phyloP scores from a whole-genome alignment of 2,329 filamentous ascomycete genomes.

The Metarhizium anisopliae region DNA sequence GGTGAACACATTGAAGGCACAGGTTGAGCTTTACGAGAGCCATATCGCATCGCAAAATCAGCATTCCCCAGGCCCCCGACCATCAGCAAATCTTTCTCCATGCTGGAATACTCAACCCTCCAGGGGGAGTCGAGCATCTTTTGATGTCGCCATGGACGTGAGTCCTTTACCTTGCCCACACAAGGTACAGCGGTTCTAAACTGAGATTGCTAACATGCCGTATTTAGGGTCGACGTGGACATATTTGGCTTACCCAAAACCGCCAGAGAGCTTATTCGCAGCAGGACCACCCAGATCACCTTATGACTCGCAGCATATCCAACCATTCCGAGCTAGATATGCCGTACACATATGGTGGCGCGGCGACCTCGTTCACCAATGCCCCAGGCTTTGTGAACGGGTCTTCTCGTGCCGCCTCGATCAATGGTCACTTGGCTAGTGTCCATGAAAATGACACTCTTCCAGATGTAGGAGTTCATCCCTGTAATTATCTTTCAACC shows the following conservation, averaged over 20 bases:
- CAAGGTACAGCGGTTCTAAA: neutral
- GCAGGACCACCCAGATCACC: conserved; percentile 21
- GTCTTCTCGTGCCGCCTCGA: conserved; percentile 22
- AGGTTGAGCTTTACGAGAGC: neutral
- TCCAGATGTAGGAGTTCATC: conserved; percentile 27
- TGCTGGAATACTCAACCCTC: neutral
- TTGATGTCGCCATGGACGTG: conserved; percentile 4
- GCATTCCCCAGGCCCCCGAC: neutral
- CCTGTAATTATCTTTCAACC: conserved; percentile 27
- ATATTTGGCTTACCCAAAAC: conserved; percentile 7
- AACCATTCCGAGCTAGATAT: conserved; percentile 29
- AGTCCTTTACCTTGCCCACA: neutral
- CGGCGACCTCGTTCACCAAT: conserved; percentile 19
- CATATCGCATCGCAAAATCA: neutral
- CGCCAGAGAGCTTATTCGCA: conserved; percentile 19
- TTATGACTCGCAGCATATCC: conserved; percentile 37
- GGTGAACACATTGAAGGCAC: neutral
- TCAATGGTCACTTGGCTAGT: conserved; percentile 22
- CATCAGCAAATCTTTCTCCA: neutral
- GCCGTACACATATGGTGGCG: neutral
- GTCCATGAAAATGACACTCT: conserved; percentile 25
- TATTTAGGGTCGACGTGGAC: neutral
- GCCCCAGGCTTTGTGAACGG: conserved; percentile 14
- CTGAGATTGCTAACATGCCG: neutral
- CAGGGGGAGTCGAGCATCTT: neutral